phyloP scores from a whole-genome alignment of 106 monocot genomes.

The Dendrobium chrysotoxum region DNA sequence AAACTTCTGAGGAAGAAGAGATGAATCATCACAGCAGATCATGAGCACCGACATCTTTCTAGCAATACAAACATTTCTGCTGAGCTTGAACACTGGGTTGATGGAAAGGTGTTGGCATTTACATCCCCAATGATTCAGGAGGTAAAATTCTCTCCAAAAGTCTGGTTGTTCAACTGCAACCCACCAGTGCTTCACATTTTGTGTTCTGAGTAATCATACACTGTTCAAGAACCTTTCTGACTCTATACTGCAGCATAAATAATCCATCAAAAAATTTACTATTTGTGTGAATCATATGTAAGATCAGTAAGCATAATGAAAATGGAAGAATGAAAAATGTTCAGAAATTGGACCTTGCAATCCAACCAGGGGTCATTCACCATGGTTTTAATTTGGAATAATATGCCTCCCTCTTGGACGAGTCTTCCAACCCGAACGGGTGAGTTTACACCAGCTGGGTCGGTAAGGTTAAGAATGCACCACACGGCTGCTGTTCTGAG shows the following conservation, averaged over 20 bases:
- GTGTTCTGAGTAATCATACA: constrained; percentile 20
- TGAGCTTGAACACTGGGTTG: neutral
- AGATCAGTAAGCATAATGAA: neutral
- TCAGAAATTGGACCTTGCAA: constrained; percentile 55
- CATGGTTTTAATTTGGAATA: constrained; percentile 76
- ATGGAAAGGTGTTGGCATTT: neutral
- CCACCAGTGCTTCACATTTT: neutral
- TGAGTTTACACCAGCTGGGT: constrained; percentile 28
- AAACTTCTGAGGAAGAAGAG: neutral
- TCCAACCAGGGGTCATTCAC: constrained; percentile 75
- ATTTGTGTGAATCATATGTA: neutral
- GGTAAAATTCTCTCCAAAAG: neutral
- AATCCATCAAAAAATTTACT: neutral
- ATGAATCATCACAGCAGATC: neutral
- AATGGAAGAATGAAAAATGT: too few species aligned
- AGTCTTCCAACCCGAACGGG: constrained; percentile 43
- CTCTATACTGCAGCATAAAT: constrained; percentile 50
- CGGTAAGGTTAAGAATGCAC: constrained; percentile 75
- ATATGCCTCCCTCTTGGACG: constrained; percentile 42
- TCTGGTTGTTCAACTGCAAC: neutral
- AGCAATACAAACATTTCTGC: neutral
- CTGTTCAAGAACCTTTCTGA: constrained; percentile 52
- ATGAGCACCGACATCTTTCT: neutral
- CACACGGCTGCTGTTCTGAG: constrained; percentile 64
- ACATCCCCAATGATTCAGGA: neutral